These are phyloP conservation scores for Epichloe amarillans DNA, from an alignment of 2,329 filamentous ascomycete species.

Conservation along the genomic window DNA sequence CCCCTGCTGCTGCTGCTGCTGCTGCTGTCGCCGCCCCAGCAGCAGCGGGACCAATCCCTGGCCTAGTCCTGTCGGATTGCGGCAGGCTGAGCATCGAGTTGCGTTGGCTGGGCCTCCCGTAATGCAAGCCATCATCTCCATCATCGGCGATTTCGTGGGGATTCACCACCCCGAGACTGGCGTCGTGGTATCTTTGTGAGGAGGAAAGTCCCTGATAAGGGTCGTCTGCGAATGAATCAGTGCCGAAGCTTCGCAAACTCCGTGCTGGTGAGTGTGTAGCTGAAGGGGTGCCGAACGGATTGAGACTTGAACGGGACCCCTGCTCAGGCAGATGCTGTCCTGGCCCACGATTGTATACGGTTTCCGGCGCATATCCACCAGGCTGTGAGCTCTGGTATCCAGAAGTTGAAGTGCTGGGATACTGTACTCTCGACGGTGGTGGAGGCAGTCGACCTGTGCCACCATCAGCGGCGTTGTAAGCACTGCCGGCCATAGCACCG, in stretches of 20 bases:
- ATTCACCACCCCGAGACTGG: conserved; percentile 49
- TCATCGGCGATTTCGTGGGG: conserved; percentile 76
- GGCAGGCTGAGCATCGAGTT: conserved; percentile 48
- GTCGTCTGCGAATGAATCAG: conserved; percentile 43
- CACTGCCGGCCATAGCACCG: conserved; percentile 56
- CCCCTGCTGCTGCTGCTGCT: conserved; percentile 14
- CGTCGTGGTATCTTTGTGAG: conserved; percentile 25
- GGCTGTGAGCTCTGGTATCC: conserved; percentile 10
- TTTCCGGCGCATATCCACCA: conserved; percentile 10
- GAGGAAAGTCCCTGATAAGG: conserved; percentile 43
- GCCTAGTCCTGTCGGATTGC: conserved; percentile 23
- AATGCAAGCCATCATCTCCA: conserved; percentile 69
- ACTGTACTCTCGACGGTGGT: conserved; percentile 22
- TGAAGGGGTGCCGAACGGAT: conserved; percentile 23
- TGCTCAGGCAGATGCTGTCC: conserved; percentile 16
- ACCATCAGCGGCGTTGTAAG: conserved; percentile 48
- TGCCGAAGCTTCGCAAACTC: conserved; percentile 31
- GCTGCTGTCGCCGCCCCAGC: conserved; percentile 27
- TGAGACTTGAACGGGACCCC: conserved; percentile 30
- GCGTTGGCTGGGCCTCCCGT: conserved; percentile 29
- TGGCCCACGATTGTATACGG: neutral
- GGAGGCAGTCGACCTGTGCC: conserved; percentile 21
- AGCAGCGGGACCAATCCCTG: conserved; percentile 23
- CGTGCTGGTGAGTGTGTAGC: conserved; percentile 31
- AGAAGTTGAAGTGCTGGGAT: conserved; percentile 8